Percentiles rank a stretch among this genome's conserved stretches.
Evolutionary conservation across 2,329 filamentous ascomycete species (phyloP).

Genomic region (Zymoseptoria ardabiliae): DNA sequence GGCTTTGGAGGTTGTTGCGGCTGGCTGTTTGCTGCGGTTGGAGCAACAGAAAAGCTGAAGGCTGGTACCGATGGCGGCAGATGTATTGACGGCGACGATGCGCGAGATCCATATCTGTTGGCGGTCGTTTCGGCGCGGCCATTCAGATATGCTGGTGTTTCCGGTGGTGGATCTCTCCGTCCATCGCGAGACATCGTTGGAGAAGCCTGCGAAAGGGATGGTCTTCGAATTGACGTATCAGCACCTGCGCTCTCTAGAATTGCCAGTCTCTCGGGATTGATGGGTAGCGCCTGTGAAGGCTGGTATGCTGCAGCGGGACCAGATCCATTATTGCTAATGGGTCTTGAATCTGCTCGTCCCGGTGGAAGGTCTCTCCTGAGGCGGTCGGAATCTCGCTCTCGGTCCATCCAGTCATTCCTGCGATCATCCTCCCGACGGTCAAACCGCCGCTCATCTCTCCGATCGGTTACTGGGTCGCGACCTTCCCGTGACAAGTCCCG

Average conservation of each 20-base stretch:
- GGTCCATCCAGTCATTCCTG: slow-evolving; percentile 32
- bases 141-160: slow-evolving; percentile 38
- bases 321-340: slow-evolving; percentile 18
- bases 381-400: slow-evolving; percentile 35
- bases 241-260: slow-evolving; percentile 26
- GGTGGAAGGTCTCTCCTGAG: slow-evolving; percentile 23
- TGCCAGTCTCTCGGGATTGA: slow-evolving; percentile 28
- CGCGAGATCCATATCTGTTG: slow-evolving; percentile 40
- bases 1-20: slow-evolving; percentile 24
- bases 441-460: slow-evolving; percentile 39
- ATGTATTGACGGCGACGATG: slow-evolving; percentile 47
- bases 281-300: slow-evolving; percentile 19
- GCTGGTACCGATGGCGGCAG: slow-evolving; percentile 46
- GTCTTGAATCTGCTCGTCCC: slow-evolving; percentile 24
- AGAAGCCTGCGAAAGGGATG: slow-evolving; percentile 12
- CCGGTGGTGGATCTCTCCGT: slow-evolving; percentile 30
- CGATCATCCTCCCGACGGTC: slow-evolving; percentile 38
- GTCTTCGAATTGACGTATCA: slow-evolving; percentile 21
- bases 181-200: slow-evolving; percentile 11
- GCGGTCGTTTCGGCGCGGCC: slow-evolving; percentile 40
- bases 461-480: slow-evolving; percentile 27
- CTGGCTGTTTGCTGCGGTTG: slow-evolving; percentile 20
- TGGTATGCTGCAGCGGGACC: slow-evolving; percentile 13
- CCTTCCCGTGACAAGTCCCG: slow-evolving; percentile 36
- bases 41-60: slow-evolving; percentile 35